Evolutionary conservation across 495 filamentous ascomycete genomes (phyloP).

Genomic region (Xylaria acuta): DNA sequence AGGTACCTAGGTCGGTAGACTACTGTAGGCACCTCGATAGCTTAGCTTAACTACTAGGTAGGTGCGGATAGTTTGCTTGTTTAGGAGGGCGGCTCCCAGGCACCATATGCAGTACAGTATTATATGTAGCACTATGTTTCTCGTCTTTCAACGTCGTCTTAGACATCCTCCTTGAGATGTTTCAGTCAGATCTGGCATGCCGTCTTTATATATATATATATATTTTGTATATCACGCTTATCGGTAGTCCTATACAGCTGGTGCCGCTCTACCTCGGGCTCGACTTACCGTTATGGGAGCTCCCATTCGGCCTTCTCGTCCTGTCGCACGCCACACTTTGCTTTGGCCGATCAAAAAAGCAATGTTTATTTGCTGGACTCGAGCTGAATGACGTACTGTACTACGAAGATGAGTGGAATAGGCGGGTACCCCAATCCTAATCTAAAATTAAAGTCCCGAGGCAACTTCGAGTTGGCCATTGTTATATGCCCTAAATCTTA

Average conservation of each 20-base stretch:
- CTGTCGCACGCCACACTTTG: background rate
- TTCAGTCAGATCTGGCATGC: background rate
- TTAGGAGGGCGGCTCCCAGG: no score
- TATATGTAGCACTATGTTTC: no score
- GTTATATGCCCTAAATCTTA: background rate
- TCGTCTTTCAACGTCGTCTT: background rate
- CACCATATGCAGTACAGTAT: no score
- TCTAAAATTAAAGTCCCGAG: background rate
- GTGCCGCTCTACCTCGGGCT: no score
- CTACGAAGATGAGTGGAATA: background rate
- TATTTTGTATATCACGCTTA: background rate
- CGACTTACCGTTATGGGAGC: no score
- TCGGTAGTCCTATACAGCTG: no score
- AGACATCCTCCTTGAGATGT: background rate
- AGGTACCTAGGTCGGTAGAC: no score
- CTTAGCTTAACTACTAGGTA: no score
- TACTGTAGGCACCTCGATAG: no score
- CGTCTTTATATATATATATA: background rate
- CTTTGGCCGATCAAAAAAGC: constrained; percentile 8
- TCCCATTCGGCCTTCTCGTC: background rate
- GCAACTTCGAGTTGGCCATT: background rate
- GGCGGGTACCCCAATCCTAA: background rate
- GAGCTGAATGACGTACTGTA: background rate
- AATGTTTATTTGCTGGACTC: background rate
- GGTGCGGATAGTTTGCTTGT: no score